phyloP scores from a whole-genome alignment of 148 eudicot genomes.

The Rhododendron kiyosumense region DNA sequence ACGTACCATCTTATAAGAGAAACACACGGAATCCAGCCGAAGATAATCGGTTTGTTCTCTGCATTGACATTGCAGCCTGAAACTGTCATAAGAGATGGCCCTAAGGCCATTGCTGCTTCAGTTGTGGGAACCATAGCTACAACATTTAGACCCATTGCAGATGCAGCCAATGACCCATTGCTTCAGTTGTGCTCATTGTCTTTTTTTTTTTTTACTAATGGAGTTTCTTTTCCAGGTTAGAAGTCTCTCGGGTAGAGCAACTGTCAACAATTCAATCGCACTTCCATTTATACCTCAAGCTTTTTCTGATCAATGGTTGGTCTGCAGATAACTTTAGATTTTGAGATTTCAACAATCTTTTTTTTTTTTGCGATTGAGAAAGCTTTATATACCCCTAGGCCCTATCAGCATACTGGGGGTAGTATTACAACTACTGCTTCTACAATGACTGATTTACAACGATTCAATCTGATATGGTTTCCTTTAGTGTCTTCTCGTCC shows the following conservation, averaged over 20 bases:
- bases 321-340: no score
- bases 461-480: no score
- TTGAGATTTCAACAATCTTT: no score
- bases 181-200: no score
- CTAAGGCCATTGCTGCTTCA: constrained; percentile 97
- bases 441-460: no score
- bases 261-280: not conserved
- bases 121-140: constrained; percentile 96
- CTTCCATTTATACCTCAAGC: no score
- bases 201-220: not conserved
- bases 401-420: no score
- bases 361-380: no score
- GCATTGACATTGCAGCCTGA: constrained; percentile 95
- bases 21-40: constrained; percentile 91
- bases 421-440: no score
- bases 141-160: constrained; percentile 97
- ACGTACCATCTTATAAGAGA: constrained; percentile 94
- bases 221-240: not conserved
- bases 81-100: constrained; percentile 98
- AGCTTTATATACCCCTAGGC: no score
- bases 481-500: no score
- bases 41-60: constrained; percentile 84
- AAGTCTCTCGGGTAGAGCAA: not conserved
- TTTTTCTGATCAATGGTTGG: no score
- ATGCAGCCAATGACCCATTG: constrained; percentile 69